phyloP scores from a whole-genome alignment of 257 asterid species.

The Orobanche coerulescens region DNA sequence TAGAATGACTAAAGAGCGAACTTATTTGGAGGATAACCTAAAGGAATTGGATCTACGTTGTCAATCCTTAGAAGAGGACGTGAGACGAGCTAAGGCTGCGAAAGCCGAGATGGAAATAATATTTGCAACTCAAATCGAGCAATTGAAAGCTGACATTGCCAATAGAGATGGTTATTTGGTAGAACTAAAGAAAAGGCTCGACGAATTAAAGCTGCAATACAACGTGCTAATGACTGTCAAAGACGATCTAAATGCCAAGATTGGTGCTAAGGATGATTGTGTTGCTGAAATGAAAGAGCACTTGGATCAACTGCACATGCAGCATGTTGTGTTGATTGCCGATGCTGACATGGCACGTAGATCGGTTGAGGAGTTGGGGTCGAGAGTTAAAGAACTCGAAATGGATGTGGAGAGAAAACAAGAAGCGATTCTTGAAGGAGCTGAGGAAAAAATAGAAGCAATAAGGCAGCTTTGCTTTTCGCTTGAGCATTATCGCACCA shows the following conservation, averaged over 20 bases:
- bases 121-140: constrained; percentile 34
- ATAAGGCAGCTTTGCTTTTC: constrained; percentile 87
- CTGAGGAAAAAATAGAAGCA: constrained; percentile 83
- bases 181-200: constrained; percentile 31
- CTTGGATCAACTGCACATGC: constrained; percentile 52
- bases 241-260: constrained; percentile 28
- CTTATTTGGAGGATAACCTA: constrained; percentile 42
- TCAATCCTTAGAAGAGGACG: constrained; percentile 53
- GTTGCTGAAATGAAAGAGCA: constrained; percentile 51
- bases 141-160: constrained; percentile 27
- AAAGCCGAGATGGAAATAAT: constrained; percentile 36
- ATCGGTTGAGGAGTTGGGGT: constrained; percentile 36
- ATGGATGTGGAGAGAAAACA: constrained; percentile 46
- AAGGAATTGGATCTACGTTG: constrained; percentile 49
- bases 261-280: constrained; percentile 39
- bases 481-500: constrained; percentile 66
- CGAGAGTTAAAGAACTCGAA: constrained; percentile 48
- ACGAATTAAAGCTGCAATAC: constrained; percentile 24
- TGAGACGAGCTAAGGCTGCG: constrained; percentile 38
- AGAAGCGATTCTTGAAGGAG: constrained; percentile 48
- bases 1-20: constrained; percentile 32
- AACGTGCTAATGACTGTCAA: constrained; percentile 30
- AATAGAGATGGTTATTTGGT: constrained; percentile 29
- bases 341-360: constrained; percentile 42
- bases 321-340: constrained; percentile 40